A percentile compares a stretch with the other conserved stretches of the same genome.
These are phyloP conservation scores for Volvox reticuliferus DNA, from an alignment of 139 green algal species.

Conservation along the genomic window DNA sequence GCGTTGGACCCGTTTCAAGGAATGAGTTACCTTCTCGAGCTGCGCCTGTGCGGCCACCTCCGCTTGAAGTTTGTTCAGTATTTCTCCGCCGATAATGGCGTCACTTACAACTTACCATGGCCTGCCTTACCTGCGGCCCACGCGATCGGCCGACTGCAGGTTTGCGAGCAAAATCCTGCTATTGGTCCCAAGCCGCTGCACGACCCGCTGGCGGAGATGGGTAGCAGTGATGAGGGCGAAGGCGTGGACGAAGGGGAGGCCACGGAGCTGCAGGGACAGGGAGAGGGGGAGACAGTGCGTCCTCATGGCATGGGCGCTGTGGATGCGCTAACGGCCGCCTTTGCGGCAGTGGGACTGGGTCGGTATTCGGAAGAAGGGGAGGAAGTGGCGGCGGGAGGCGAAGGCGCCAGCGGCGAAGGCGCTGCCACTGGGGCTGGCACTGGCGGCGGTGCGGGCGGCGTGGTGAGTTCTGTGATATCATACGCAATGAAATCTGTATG, in stretches of 20 bases:
- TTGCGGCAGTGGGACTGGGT: background rate
- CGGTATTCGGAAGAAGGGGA: background rate
- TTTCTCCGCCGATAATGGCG: no score
- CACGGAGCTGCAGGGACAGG: background rate
- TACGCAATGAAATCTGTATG: no score
- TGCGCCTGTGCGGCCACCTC: no score
- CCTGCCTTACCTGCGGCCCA: no score
- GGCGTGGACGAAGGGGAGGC: background rate
- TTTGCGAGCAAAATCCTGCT: slow-evolving; percentile 3
- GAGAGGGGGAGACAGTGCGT: background rate
- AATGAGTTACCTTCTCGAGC: no score
- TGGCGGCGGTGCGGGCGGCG: background rate
- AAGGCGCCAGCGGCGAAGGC: background rate
- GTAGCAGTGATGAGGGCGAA: slow-evolving; percentile 27
- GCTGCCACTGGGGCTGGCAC: background rate
- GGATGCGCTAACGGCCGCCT: background rate
- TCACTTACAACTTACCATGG: no score
- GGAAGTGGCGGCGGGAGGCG: background rate
- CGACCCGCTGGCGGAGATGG: slow-evolving; percentile 31
- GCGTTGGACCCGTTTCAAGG: no score
- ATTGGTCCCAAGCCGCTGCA: slow-evolving; percentile 29
- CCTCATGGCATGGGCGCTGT: background rate
- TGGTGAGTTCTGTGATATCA: background rate
- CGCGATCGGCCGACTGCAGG: background rate
- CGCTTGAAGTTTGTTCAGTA: no score